Evolutionary conservation across 108 stramenopile species (phyloP), one percentile per base, ranked within the genome.

Genomic region (Seminavis robusta): DNA sequence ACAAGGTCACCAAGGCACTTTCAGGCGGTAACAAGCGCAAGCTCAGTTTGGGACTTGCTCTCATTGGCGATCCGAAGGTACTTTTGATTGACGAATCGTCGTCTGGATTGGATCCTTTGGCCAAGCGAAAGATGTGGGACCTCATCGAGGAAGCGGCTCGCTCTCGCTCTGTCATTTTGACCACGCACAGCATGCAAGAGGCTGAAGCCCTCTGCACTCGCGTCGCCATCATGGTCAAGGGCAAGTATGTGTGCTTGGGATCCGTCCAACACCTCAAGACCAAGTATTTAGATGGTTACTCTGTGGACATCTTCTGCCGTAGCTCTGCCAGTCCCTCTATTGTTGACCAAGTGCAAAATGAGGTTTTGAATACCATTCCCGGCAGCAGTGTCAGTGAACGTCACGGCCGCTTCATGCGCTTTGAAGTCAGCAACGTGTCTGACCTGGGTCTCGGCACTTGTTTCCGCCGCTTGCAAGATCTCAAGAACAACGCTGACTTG

Each of bases 151-250:
- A 48, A 9, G 34, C 21, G 6, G 34, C 55, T 10, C 13, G 23
- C 36, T n/a, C 52, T 33, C 56, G 57, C 40, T 67, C 69, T 30
- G 76, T 84, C 0, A 74, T 84, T 30, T 51, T 83, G 52, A 84
- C 83, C 15, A 84, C 83, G 24, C 83, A 84, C 49, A 60, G 53
- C 2, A 94, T 94, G 94, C 93, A 95, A 59, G 96, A 97, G 69
- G 92, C 92, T 30, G 96, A 97, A 45, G 81, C 92, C 0, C 60
- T 97, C 9, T 95, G 94, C 46, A 89, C 94, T 19, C 73, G 96
- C 19, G 88, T 95, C 21, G 92, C 81, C 29, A 94, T 97, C 57
- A 93, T 95, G 87, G 81, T 82, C 6, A 68, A 79, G 7, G 96
- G 96, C 4, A 67, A 52, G 11, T 64, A 95, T 8, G 42, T 61